Evolutionary conservation across 805 yeast genomes (phyloP).

Genomic region (Wickerhamiella galacta): DNA sequence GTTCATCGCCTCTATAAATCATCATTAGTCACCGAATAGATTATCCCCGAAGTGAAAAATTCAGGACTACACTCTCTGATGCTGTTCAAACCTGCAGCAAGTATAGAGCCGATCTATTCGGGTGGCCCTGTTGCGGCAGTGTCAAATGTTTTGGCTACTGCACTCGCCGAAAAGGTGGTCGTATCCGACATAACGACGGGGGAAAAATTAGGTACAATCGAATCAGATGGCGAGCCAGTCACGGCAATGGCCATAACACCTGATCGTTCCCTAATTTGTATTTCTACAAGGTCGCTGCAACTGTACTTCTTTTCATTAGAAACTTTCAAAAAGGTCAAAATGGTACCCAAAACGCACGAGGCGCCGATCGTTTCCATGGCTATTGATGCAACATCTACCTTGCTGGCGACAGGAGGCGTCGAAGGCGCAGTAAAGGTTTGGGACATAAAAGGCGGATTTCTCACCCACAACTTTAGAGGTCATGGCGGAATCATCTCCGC

Average conservation of each 20-base stretch:
- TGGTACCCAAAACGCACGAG: conserved; percentile 26
- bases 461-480: conserved; percentile 82
- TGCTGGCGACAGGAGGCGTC: conserved; percentile 86
- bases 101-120: conserved; percentile 63
- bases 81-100: conserved; percentile 13
- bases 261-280: conserved; percentile 52
- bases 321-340: conserved; percentile 3
- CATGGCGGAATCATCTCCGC: conserved; percentile 83
- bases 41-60: too few species aligned
- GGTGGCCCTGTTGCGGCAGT: conserved; percentile 68
- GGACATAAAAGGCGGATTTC: conserved; percentile 76
- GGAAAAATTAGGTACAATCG: conserved; percentile 39
- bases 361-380: conserved; percentile 73
- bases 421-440: conserved; percentile 86
- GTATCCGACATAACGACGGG: conserved; percentile 49
- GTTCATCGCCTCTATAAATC: too few species aligned
- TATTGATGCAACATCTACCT: conserved; percentile 63
- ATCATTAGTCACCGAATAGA: too few species aligned
- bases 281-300: conserved; percentile 71
- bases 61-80: conserved; percentile 2
- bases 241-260: conserved; percentile 66
- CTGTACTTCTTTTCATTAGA: conserved; percentile 39
- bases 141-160: conserved; percentile 55
- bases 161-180: conserved; percentile 60
- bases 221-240: conserved; percentile 72